Conservation (phyloP, 768 basidiomycete species). For the Amanita fuliginea region DNA sequence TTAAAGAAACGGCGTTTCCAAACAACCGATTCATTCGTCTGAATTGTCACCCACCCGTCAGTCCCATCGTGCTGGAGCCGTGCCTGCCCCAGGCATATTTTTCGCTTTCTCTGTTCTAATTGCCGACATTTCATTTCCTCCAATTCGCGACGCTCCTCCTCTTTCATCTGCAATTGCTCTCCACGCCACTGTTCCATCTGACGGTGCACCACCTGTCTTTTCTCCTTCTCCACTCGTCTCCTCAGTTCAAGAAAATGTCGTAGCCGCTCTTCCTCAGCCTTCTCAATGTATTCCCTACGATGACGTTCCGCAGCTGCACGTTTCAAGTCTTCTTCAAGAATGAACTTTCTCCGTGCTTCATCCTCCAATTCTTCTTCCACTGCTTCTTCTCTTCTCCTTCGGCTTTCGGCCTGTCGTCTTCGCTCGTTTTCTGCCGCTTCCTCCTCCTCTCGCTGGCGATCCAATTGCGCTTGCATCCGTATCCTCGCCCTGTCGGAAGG, state of each 20-base stretch:
- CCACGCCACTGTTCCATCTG: slow-evolving; percentile 41
- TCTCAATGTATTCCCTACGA: slow-evolving; percentile 26
- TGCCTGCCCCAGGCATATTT: slow-evolving; percentile 34
- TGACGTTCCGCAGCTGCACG: slow-evolving; percentile 25
- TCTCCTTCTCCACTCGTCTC: slow-evolving; percentile 33
- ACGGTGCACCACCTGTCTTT: slow-evolving; percentile 38
- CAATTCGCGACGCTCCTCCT: slow-evolving; percentile 32
- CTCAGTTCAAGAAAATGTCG: slow-evolving; percentile 34
- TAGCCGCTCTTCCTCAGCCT: slow-evolving; percentile 35
- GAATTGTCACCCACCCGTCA: slow-evolving; percentile 54
- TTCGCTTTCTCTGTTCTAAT: slow-evolving; percentile 32
- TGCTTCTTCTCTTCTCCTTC: slow-evolving; percentile 30
- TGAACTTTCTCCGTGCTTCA: slow-evolving; percentile 26
- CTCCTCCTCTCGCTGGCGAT: slow-evolving; percentile 18
- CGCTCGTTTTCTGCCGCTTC: slow-evolving; percentile 39
- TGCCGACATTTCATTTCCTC: slow-evolving; percentile 30
- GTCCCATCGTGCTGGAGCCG: slow-evolving; percentile 26
- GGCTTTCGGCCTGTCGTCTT: slow-evolving; percentile 27
- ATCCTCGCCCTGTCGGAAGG: slow-evolving; percentile 16
- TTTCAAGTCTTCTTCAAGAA: slow-evolving; percentile 30
- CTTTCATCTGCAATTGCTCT: slow-evolving; percentile 32
- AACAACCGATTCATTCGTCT: slow-evolving; percentile 36
- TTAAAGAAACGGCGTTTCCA: slow-evolving; percentile 63
- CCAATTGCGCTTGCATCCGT: slow-evolving; percentile 12
- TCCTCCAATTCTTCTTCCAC: slow-evolving; percentile 30